These are phyloP conservation scores for Pyrus hybrid DNA, from an alignment of 331 rosid species.

Conservation along the genomic window DNA sequence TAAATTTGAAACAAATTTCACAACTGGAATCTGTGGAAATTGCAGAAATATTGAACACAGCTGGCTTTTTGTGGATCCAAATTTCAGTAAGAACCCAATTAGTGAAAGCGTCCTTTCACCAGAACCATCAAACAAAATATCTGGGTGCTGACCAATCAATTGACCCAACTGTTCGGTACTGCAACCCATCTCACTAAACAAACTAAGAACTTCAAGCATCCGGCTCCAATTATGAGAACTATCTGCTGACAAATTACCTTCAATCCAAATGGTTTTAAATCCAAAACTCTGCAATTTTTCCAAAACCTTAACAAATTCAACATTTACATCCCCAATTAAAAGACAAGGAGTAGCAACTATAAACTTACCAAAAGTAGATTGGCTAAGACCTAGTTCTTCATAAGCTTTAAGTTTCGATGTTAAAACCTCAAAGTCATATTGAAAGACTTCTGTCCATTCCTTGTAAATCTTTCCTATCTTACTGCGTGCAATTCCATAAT, in stretches of 20 bases:
- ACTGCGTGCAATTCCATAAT: conserved; percentile 51
- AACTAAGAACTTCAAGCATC: conserved; percentile 38
- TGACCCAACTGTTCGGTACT: conserved; percentile 30
- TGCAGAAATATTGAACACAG: conserved; percentile 32
- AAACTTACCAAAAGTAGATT: conserved; percentile 14
- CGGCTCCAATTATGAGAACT: conserved; percentile 42
- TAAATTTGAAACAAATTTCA: conserved; percentile 46
- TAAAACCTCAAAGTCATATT: conserved; percentile 41
- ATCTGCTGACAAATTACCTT: conserved; percentile 24
- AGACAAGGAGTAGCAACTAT: conserved; percentile 46
- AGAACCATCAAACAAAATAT: conserved; percentile 54
- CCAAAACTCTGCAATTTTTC: conserved; percentile 27
- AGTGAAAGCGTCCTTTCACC: conserved; percentile 44
- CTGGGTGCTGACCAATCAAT: conserved; percentile 31
- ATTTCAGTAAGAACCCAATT: conserved; percentile 47
- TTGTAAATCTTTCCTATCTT: conserved; percentile 55
- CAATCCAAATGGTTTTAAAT: conserved; percentile 39
- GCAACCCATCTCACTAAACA: conserved; percentile 38
- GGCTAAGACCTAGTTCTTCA: conserved; percentile 38
- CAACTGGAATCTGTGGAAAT: conserved; percentile 47
- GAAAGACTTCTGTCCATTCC: conserved; percentile 38
- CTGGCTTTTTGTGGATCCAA: conserved; percentile 41
- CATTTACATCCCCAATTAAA: conserved; percentile 47
- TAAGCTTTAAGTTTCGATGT: conserved; percentile 43
- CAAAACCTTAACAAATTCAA: conserved; percentile 11